phyloP scores from a whole-genome alignment of 2,329 filamentous ascomycete genomes.

The Lachnellula cervina region DNA sequence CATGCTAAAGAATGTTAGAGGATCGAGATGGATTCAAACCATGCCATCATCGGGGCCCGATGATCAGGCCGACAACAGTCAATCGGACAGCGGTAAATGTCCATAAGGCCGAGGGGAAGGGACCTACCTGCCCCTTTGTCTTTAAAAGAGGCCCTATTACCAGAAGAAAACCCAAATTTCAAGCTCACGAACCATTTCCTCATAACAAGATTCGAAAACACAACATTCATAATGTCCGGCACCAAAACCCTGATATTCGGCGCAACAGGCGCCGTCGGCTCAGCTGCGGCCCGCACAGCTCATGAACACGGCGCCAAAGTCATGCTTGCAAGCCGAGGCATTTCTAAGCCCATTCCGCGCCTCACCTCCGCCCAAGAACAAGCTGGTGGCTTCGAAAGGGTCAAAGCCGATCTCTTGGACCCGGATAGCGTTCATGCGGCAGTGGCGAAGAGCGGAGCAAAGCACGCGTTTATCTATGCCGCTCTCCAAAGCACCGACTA shows the following conservation, averaged over 20 bases:
- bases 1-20: no score
- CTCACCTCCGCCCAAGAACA: conserved; percentile 11
- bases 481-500: conserved; percentile 31
- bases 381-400: conserved; percentile 31
- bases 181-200: not conserved
- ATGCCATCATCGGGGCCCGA: no score
- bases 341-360: conserved; percentile 37
- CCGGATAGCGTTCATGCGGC: conserved; percentile 38
- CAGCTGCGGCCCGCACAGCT: conserved; percentile 36
- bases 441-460: conserved; percentile 39
- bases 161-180: not conserved
- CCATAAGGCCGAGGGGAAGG: no score
- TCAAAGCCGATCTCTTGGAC: conserved; percentile 42
- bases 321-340: conserved; percentile 44
- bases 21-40: no score
- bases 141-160: no score
- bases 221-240: not conserved
- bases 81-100: no score
- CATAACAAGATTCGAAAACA: not conserved
- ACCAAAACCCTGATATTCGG: conserved; percentile 41
- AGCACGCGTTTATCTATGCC: conserved; percentile 45
- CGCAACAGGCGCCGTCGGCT: conserved; percentile 43
- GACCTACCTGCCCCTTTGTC: no score
- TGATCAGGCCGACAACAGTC: no score
- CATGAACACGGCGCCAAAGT: conserved; percentile 39